These are phyloP conservation scores for Paxillus involutus DNA, from an alignment of 768 basidiomycete genomes.

Conservation along the genomic window DNA sequence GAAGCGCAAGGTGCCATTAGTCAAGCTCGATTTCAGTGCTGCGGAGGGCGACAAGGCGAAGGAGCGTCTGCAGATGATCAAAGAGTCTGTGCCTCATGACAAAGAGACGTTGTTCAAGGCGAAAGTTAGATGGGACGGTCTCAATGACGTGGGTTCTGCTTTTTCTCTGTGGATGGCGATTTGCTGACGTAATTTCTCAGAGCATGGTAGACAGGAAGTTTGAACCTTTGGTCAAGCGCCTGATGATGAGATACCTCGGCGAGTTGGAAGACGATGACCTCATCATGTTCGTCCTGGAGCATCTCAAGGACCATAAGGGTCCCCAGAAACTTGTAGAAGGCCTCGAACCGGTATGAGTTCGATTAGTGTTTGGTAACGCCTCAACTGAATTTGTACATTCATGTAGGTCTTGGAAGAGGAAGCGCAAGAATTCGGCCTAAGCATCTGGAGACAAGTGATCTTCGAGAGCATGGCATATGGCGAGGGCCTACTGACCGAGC, in stretches of 20 bases:
- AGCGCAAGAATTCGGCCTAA: conserved; percentile 72
- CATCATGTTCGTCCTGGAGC: conserved; percentile 91
- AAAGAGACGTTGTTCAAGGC: conserved; percentile 78
- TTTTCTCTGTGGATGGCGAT: background rate
- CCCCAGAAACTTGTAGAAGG: conserved; percentile 87
- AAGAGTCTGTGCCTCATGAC: conserved; percentile 70
- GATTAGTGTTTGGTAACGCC: background rate
- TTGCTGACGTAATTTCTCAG: conserved; percentile 41
- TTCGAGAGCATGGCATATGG: conserved; percentile 95
- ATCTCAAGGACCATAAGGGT: conserved; percentile 86
- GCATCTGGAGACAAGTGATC: conserved; percentile 88
- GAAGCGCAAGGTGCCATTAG: conserved; percentile 83
- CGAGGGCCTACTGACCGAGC: conserved; percentile 85
- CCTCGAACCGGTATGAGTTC: conserved; percentile 78
- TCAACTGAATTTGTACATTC: background rate
- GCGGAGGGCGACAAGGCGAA: conserved; percentile 80
- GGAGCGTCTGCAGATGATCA: conserved; percentile 79
- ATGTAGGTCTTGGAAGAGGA: conserved; percentile 89
- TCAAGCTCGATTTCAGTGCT: conserved; percentile 86
- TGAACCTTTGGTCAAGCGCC: conserved; percentile 76
- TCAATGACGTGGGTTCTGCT: conserved; percentile 68
- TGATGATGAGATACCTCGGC: conserved; percentile 86
- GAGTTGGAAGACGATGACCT: conserved; percentile 93
- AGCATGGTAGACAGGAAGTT: conserved; percentile 81
- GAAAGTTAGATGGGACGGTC: conserved; percentile 89